Percentiles rank a stretch among this genome's conserved stretches.
These are phyloP conservation scores for Oleoguttula mirabilis DNA, from an alignment of 495 filamentous ascomycete genomes.

Conservation along the genomic window DNA sequence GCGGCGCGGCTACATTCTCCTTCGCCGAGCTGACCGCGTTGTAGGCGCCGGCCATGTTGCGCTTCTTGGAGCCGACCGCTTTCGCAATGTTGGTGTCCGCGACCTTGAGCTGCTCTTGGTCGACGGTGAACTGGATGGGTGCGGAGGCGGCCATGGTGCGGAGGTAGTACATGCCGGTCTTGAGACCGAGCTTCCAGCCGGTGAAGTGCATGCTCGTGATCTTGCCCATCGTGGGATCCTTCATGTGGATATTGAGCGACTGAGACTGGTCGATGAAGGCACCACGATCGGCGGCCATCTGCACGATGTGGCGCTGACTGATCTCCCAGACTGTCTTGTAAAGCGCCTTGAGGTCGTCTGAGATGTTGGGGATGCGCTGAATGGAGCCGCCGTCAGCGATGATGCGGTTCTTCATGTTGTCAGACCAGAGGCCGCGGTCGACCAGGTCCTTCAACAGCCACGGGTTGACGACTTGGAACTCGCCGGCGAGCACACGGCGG, in stretches of 20 bases:
- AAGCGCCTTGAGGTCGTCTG: constrained; percentile 84
- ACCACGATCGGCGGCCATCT: constrained; percentile 97
- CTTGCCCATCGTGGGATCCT: constrained; percentile 98
- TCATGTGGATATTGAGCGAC: constrained; percentile 98
- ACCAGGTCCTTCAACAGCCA: constrained; percentile 98
- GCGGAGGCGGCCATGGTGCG: constrained; percentile 93
- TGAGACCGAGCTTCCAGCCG: constrained; percentile 96
- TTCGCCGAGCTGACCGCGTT: constrained; percentile 30
- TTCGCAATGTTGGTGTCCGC: constrained; percentile 71
- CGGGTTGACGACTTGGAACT: constrained; percentile 99
- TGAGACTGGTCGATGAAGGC: constrained; percentile 98
- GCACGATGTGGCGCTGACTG: constrained; percentile 84
- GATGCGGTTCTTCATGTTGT: constrained; percentile 99
- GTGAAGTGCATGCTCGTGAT: constrained; percentile 99
- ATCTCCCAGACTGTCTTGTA: constrained; percentile 99
- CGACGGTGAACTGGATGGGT: constrained; percentile 97
- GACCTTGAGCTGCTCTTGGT: constrained; percentile 89
- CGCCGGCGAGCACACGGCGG: constrained; percentile 90
- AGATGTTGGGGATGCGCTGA: constrained; percentile 92
- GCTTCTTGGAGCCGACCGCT: constrained; percentile 52
- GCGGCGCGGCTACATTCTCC: constrained; percentile 40
- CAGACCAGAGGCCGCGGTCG: constrained; percentile 95
- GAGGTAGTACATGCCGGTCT: constrained; percentile 99
- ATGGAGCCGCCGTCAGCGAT: constrained; percentile 93
- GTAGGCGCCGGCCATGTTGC: constrained; percentile 36